Evolutionary conservation across 2,329 filamentous ascomycete species (phyloP).

Genomic region (Aspergillus sp.): DNA sequence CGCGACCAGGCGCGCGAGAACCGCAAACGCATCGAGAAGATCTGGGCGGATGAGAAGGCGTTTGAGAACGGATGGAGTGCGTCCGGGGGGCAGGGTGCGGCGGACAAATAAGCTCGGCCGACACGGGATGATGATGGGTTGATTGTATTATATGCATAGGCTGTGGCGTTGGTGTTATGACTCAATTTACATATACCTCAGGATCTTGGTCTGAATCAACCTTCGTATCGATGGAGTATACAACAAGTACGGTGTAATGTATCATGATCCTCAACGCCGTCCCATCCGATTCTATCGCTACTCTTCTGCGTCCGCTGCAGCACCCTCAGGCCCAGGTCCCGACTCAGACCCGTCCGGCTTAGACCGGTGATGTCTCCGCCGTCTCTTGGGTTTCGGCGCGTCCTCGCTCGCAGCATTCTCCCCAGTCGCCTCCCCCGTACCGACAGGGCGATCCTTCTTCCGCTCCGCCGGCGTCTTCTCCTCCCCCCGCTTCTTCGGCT

Average conservation of each 20-base stretch:
- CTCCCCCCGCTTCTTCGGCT: slow-evolving; percentile 39
- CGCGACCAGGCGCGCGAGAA: slow-evolving; percentile 68
- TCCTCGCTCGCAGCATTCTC: slow-evolving; percentile 17
- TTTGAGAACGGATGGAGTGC: slow-evolving; percentile 15
- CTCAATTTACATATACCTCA: too few species aligned
- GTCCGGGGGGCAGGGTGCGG: not conserved
- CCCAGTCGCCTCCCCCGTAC: slow-evolving; percentile 12
- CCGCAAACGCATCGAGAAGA: slow-evolving; percentile 70
- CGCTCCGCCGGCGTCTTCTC: slow-evolving; percentile 19
- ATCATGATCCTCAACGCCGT: slow-evolving; percentile 29
- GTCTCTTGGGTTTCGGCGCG: slow-evolving; percentile 33
- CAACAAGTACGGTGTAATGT: not conserved
- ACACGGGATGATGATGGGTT: not conserved
- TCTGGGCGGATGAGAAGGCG: slow-evolving; percentile 64
- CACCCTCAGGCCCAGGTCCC: slow-evolving; percentile 17
- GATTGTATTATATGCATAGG: slow-evolving; percentile 3
- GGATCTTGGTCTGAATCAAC: too few species aligned
- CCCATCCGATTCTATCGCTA: slow-evolving; percentile 14
- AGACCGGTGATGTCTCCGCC: slow-evolving; percentile 33
- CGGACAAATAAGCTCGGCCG: slow-evolving; percentile 3
- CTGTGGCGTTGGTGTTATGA: too few species aligned
- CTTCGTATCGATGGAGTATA: not conserved
- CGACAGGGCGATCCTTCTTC: slow-evolving; percentile 18
- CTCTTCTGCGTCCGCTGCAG: slow-evolving; percentile 10
- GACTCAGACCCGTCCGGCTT: slow-evolving; percentile 7